Evolutionary conservation across 2,329 filamentous ascomycete species (phyloP), one percentile per base, ranked within the genome.

Genomic region (Fusarium tanahbumbuense): DNA sequence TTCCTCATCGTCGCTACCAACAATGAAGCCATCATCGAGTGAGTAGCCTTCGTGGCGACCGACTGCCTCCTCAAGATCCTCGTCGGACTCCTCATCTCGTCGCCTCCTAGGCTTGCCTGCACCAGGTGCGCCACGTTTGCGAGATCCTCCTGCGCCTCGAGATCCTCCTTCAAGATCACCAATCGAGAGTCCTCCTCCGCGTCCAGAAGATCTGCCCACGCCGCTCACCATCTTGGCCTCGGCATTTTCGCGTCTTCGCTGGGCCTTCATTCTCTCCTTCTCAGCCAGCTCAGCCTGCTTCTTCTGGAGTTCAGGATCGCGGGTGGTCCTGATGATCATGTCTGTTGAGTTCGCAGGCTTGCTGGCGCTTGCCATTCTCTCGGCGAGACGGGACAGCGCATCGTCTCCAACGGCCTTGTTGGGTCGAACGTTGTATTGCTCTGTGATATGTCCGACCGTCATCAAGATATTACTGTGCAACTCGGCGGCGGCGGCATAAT

Each of bases 21-120:
- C 92, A 59, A 95, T 87, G 77, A 95, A 95, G 60, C 91, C 92
- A 75, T 95, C 92, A 34, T 91, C 91, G 76, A 91, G 86, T 67
- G 94, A 92, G 76, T 95, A 95, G 70, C 93, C 91, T 70, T 94
- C 91, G 64, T 91, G 86, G 55, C 88, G 87, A 32, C 86, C 85
- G 47, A 83, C 83, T 32, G 88, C 87, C 40, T 87, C 85, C 18
- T 88, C 88, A 37, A 90, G 83, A 63, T 92, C 91, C 71, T 93
- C 91, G 73, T 94, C 92, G 11, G 93, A 93, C 74, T 94, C 92
- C 65, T 93, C 92, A 72, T 92, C 92, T 41, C 85, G 83, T 32
- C 84, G 83, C 74, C 85, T 83, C 80, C 87, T 88, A 47, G 82
- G 79, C 68, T 86, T 86, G 30, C 81, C 79, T 15, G 81, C 78